Base-by-base conservation (phyloP, 2,329 filamentous ascomycete genomes). In the Periconia digitata region DNA sequence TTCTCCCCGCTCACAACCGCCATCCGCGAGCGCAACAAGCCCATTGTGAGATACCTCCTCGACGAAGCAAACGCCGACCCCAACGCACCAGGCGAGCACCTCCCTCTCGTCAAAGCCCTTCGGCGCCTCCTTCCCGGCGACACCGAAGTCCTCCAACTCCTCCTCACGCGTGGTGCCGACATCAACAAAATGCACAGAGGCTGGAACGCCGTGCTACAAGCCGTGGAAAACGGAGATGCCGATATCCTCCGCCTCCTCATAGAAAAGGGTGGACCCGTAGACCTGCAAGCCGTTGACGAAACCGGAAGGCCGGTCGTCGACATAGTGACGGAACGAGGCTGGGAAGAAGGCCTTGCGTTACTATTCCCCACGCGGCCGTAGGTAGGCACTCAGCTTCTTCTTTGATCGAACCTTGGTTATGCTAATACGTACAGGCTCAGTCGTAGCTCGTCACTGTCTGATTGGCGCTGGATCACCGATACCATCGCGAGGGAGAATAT, bases 71-170 rank as follows among this genome's bases (percentile, higher is more conserved):
- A 78, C 8, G 85, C 85, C 0, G 83, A 87, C 58, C 78, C 83
- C 38, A 87, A 87, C 62, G 75, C 81, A 0, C 85, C 85, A 0
- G 85, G 85, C 17, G 85, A 89, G 73, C 85, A 89, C 66, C 71
- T 89, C 10, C 85, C 85, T 7, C 79, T 89, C 44, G 84, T 89
- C 65, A 89, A 88, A 68, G 83, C 85, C 2, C 76, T 89, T 38
- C 79, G 85, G 3, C 75, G 83, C 18, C 80, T 80, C 58, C 74
- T 79, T 45, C 75, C 76, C 8, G 79, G 85, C 54, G 79, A 86
- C 55, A 78, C 79, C 0, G 79, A 82, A 35, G 81, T 86, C 46
- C 76, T 88, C 24, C 79, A 85, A 64, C 74, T 85, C 70, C 74
- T 89, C 6, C 75, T 89, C 7, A 78, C 77, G 10, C 76, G 79